phyloP scores from a whole-genome alignment of 2,329 filamentous ascomycete genomes.

The Fusarium bulbicola region DNA sequence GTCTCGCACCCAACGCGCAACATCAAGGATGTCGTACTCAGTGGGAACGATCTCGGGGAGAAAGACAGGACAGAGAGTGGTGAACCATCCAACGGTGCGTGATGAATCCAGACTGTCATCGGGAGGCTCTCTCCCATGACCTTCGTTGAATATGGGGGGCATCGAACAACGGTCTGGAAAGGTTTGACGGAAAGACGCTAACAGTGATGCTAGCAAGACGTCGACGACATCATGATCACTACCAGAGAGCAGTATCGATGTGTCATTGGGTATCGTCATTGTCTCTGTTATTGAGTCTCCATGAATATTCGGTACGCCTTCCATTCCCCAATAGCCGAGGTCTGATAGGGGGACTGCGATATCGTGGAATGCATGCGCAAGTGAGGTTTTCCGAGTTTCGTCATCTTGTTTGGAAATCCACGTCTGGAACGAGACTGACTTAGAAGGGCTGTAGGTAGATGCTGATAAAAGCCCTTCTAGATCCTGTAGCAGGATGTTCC shows the following conservation, averaged over 20 bases:
- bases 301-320: constrained; percentile 20
- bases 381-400: constrained; percentile 1
- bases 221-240: constrained; percentile 44
- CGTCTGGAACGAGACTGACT: constrained; percentile 25
- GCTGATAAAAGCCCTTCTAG: constrained; percentile 47
- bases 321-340: constrained; percentile 39
- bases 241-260: background rate
- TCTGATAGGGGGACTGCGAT: constrained; percentile 20
- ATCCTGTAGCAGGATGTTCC: constrained; percentile 51
- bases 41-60: constrained; percentile 23
- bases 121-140: constrained; percentile 49
- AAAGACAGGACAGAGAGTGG: constrained; percentile 38
- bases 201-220: constrained; percentile 44
- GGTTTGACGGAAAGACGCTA: constrained; percentile 37
- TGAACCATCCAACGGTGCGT: constrained; percentile 52
- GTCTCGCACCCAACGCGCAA: constrained; percentile 36
- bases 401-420: constrained; percentile 48
- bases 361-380: constrained; percentile 21
- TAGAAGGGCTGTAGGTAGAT: constrained; percentile 39
- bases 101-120: constrained; percentile 43
- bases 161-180: constrained; percentile 41
- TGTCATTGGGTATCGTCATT: background rate
- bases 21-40: constrained; percentile 17
- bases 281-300: constrained; percentile 10
- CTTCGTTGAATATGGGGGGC: constrained; percentile 47